Evolutionary conservation across 2,329 filamentous ascomycete genomes (phyloP).

Genomic region (Neobulgaria alba): DNA sequence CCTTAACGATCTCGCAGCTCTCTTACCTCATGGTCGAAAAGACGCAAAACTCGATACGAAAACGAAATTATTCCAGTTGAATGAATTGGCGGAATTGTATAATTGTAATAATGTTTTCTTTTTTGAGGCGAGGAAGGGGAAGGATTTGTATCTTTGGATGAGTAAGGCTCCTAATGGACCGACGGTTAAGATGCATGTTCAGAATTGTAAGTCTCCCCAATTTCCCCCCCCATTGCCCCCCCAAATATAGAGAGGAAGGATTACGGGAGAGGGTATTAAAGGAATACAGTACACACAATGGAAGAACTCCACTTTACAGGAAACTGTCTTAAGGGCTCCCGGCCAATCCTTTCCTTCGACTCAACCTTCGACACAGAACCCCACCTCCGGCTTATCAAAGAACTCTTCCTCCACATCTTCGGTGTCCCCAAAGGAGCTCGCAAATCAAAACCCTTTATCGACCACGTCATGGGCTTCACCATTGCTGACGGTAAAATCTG

Average conservation of each 20-base stretch:
- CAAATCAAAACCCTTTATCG: slow-evolving; percentile 91
- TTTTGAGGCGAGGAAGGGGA: slow-evolving; percentile 88
- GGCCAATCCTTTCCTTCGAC: slow-evolving; percentile 89
- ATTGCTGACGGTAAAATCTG: slow-evolving; percentile 90
- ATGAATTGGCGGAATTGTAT: slow-evolving; percentile 66
- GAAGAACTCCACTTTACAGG: slow-evolving; percentile 94
- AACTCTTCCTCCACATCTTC: slow-evolving; percentile 83
- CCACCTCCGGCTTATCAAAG: slow-evolving; percentile 75
- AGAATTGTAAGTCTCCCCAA: slow-evolving; percentile 51
- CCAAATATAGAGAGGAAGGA: no score
- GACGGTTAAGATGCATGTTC: slow-evolving; percentile 61
- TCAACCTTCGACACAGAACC: slow-evolving; percentile 73
- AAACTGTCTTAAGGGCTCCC: slow-evolving; percentile 89
- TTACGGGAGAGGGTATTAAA: no score
- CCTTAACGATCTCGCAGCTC: slow-evolving; percentile 75
- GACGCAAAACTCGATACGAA: slow-evolving; percentile 97
- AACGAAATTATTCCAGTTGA: slow-evolving; percentile 74
- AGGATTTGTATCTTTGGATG: slow-evolving; percentile 92
- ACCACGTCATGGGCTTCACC: slow-evolving; percentile 90
- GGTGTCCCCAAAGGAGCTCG: slow-evolving; percentile 82
- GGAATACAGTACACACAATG: slow-evolving; percentile 74
- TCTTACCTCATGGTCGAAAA: slow-evolving; percentile 88
- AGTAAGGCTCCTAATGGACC: slow-evolving; percentile 68
- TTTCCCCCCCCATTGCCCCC: neutral
- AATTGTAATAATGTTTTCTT: slow-evolving; percentile 94